Conservation (phyloP, 2,329 filamentous ascomycete species). For the Botrytis sinoallii region DNA sequence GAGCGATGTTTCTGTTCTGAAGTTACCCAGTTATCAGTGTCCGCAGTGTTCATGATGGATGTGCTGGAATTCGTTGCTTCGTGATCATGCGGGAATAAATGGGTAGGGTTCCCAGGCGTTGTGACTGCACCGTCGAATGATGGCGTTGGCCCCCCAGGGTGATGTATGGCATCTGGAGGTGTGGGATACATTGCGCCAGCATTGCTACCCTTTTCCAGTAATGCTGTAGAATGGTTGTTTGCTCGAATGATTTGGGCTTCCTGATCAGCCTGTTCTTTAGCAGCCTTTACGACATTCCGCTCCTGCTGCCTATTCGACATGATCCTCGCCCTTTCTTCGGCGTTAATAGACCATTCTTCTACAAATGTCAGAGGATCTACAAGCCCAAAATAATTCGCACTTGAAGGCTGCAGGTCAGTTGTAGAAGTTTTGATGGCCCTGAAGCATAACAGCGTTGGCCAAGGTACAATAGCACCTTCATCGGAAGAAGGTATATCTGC, state of each 20-base stretch:
- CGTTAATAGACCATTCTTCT: conserved; percentile 39
- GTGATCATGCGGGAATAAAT: conserved; percentile 41
- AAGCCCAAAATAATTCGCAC: conserved; percentile 5
- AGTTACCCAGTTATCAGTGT: conserved; percentile 33
- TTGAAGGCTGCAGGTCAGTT: conserved; percentile 16
- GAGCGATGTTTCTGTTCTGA: conserved; percentile 30
- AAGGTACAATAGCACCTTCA: conserved; percentile 35
- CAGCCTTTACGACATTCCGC: conserved; percentile 41
- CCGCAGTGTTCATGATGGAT: conserved; percentile 24
- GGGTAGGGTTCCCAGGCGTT: conserved; percentile 50
- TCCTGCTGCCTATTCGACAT: conserved; percentile 50
- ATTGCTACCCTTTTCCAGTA: conserved; percentile 49
- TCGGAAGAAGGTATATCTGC: conserved; percentile 28
- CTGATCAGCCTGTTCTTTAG: conserved; percentile 43
- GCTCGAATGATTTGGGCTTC: conserved; percentile 44
- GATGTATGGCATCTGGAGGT: conserved; percentile 63
- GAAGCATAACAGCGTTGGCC: conserved; percentile 38
- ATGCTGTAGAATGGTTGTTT: conserved; percentile 52
- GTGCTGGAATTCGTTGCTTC: conserved; percentile 30
- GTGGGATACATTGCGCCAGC: conserved; percentile 66
- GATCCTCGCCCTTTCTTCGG: conserved; percentile 44
- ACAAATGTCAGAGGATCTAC: conserved; percentile 40
- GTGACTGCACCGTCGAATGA: conserved; percentile 54
- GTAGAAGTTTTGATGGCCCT: conserved; percentile 23
- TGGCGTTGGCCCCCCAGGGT: conserved; percentile 51